phyloP scores from a whole-genome alignment of 495 filamentous ascomycete species.

The Penicillium ucsense region DNA sequence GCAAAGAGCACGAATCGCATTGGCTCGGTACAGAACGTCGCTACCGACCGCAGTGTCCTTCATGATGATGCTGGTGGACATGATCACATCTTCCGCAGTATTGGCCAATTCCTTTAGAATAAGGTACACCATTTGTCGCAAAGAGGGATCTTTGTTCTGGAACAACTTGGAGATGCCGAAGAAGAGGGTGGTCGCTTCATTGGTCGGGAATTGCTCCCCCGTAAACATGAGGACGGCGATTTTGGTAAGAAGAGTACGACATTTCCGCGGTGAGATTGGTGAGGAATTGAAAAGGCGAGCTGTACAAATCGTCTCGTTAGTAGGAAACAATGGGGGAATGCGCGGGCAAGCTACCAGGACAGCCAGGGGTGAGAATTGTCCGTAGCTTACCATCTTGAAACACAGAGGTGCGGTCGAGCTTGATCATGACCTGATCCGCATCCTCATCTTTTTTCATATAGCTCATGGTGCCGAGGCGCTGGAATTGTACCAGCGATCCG shows the following conservation, averaged over 20 bases:
- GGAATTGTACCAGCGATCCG: conserved; percentile 25
- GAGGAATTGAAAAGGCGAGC: conserved; percentile 97
- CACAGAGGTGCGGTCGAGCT: conserved; percentile 94
- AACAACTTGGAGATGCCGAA: conserved; percentile 99
- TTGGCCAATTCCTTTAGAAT: conserved; percentile 93
- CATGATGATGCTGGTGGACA: conserved; percentile 99
- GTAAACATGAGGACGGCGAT: conserved; percentile 95
- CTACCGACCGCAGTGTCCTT: conserved; percentile 96
- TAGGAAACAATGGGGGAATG: conserved; percentile 8
- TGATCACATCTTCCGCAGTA: conserved; percentile 98
- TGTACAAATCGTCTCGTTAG: conserved; percentile 30
- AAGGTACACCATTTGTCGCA: conserved; percentile 98
- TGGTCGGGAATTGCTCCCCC: conserved; percentile 90
- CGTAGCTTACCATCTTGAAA: conserved; percentile 86
- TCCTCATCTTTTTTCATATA: conserved; percentile 99
- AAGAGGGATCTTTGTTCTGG: conserved; percentile 96
- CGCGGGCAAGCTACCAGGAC: conserved; percentile 8
- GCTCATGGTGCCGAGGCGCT: conserved; percentile 56
- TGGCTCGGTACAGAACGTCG: conserved; percentile 90
- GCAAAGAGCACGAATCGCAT: conserved; percentile 93
- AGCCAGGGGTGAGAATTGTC: conserved; percentile 9
- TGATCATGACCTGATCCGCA: conserved; percentile 82
- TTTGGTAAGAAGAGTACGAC: conserved; percentile 92
- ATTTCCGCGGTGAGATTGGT: conserved; percentile 88
- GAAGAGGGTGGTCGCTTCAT: conserved; percentile 96